Percentiles rank a stretch among this genome's conserved stretches.
Conservation (phyloP, 331 rosid species). For the Malus hybrid region DNA sequence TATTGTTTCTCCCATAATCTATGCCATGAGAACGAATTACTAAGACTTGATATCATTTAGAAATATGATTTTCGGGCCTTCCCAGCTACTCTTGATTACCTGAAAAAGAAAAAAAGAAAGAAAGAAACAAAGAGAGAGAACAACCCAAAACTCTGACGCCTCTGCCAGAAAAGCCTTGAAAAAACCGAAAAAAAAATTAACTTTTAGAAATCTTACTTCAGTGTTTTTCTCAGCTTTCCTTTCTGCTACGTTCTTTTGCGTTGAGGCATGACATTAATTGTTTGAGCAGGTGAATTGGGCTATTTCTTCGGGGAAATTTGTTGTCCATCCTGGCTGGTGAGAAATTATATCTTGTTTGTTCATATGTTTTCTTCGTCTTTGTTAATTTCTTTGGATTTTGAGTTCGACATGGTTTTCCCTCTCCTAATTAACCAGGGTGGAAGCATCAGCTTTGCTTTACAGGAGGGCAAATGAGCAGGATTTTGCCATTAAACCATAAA, state of each 20-base stretch:
- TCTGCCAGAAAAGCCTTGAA: background rate
- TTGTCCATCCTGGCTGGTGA: conserved; percentile 96
- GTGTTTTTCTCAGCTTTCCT: background rate
- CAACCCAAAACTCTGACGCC: background rate
- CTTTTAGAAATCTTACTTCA: background rate
- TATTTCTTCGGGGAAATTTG: conserved; percentile 60
- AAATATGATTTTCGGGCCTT: background rate
- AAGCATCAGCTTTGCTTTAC: conserved; percentile 97
- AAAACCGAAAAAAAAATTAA: background rate
- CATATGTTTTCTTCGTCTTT: background rate
- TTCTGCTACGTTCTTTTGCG: background rate
- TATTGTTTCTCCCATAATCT: conserved; percentile 21
- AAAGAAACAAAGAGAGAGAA: background rate
- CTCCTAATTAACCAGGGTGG: conserved; percentile 67
- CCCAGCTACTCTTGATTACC: background rate
- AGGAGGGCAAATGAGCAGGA: conserved; percentile 97
- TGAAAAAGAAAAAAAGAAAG: background rate
- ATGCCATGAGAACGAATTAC: background rate
- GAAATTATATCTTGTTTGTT: conserved; percentile 5
- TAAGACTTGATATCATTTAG: background rate
- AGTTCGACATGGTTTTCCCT: conserved; percentile 4
- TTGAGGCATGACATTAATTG: conserved; percentile 9
- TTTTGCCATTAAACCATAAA: conserved; percentile 69
- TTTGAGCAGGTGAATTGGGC: conserved; percentile 94
- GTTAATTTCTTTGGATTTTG: background rate